Base-by-base conservation (phyloP, 2,329 filamentous ascomycete species). In the Clonostachys chloroleuca region DNA sequence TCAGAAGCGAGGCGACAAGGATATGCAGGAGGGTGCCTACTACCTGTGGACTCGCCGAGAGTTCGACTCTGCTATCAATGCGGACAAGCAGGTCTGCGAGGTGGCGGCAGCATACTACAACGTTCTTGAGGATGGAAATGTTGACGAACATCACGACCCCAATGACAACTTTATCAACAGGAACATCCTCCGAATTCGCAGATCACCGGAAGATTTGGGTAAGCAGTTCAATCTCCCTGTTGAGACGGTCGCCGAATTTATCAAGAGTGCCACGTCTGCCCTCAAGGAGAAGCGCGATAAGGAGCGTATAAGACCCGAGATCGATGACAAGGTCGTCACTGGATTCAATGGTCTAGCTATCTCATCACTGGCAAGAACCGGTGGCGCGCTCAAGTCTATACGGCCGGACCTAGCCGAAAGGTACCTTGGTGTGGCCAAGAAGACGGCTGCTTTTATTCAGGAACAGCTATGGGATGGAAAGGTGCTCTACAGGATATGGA, bases 101-200 rank as follows among this genome's bases (percentile, higher is more conserved):
- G 80, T 96, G 14, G 84, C 89, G 33, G 89, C 90, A 1, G 83
- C 83, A 5, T 89, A 96, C 65, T 97, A 89, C 82, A 87, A 89
- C 50, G 86, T 96, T 13, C 79, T 81, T 34, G 78, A 88, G 39
- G 84, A 95, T 55, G 94, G 94, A 41, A 97, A 99, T 58, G 86
- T 99, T 2, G 80, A 84, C 34, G 83, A 85, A 5, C 81, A 86
- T 47, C 83, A 92, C 56, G 94, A 99, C 60, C 86, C 89, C 0
- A 88, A 95, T 57, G 92, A 97, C 60, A 92, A 97, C 59, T 92
- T 97, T 50, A 86, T 95, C 59, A 91, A 92, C 57, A 90, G 95
- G 62, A 99, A 97, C 59, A 91, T 96, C 6, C 69, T 96, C 3
- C 82, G 83, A 36, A 77, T 95, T 24, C 80, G 80, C 35, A 83